Conservation (phyloP, 805 yeast species). For the Zygosaccharomyces kombuchaensis region DNA sequence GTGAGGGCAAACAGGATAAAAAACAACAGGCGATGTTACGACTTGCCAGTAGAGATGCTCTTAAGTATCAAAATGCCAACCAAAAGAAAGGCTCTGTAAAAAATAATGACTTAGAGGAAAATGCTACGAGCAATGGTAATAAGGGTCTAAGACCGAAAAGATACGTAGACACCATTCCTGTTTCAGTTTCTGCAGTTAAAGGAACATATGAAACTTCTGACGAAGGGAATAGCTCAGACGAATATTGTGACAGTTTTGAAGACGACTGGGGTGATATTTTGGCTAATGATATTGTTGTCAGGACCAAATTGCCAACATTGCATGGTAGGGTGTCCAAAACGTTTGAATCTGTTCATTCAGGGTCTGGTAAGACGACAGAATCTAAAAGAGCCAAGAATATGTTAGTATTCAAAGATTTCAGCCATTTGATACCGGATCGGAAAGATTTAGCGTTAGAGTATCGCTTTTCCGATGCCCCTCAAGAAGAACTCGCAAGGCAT, state of each 20-base stretch:
- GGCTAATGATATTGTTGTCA: constrained; percentile 47
- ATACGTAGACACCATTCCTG: constrained; percentile 30
- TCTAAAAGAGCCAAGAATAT: constrained; percentile 43
- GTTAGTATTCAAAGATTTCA: constrained; percentile 62
- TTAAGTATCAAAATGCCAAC: constrained; percentile 15
- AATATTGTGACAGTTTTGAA: constrained; percentile 54
- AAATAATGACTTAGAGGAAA: constrained; percentile 3
- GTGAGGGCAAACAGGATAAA: constrained; percentile 42
- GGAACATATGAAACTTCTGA: constrained; percentile 26
- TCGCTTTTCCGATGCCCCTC: constrained; percentile 58
- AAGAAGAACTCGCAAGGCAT: constrained; percentile 55
- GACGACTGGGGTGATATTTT: constrained; percentile 67
- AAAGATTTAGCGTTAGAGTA: constrained; percentile 66
- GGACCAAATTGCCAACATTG: constrained; percentile 52
- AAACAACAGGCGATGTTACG: constrained; percentile 35
- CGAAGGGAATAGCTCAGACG: constrained; percentile 25
- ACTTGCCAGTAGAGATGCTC: constrained; percentile 24
- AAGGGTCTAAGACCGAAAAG: constrained; percentile 29
- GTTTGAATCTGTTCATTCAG: constrained; percentile 25
- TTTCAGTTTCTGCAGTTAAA: constrained; percentile 8
- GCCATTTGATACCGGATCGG: constrained; percentile 69
- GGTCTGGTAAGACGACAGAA: constrained; percentile 25
- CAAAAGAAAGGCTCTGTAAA: constrained; percentile 1
- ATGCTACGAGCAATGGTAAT: constrained; percentile 8
- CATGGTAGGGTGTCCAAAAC: constrained; percentile 25